Evolutionary conservation across 1,284 basidiomycete species (phyloP), one percentile per base, ranked within the genome.

Genomic region (Rhizoctonia solani): DNA sequence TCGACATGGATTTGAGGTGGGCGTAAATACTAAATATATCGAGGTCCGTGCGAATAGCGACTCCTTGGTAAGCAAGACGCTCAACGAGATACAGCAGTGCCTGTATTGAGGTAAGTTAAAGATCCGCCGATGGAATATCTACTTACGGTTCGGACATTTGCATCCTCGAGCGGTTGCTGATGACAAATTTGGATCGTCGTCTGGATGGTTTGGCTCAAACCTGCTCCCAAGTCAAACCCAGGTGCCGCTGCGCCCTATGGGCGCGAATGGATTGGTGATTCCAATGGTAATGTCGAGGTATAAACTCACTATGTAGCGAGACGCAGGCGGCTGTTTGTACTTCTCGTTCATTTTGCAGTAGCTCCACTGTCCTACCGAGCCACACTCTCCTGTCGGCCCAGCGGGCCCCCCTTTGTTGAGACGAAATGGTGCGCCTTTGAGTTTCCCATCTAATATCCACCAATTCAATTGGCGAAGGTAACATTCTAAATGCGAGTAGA

Each of bases 11-110:
- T 34, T 61, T 61, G 27, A 61, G 23, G 21, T 61, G 58, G 30
- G 58, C 58, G 46, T 61, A 61, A 21, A 61, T 61, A n/a, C 58
- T 61, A 29, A 61, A 61, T 13, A 61, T 32, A 32, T 61, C 58
- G 46, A 61, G 5, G 29, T 61, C 58, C 23, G 58, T 32, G 46
- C 58, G 58, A 19, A 61, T 32, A 9, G 44, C 13, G 5, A 61
- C 19, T 6, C 58, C 58, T 39, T 61, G 58, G 46, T 61, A 34
- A 11, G 58, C 58, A n/a, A 61, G 23, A 32, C 58, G 58, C 46
- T 61, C 58, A 21, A 61, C 30, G 30, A 61, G 27, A 23, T 50
- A 61, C 8, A 61, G 47, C 21, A 61, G 34, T 4, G 58, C 58
- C 58, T 61, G 13, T 6, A 39, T 8, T 21, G 16, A 21, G 9